Conservation (phyloP, 225 moss, liverwort and hornwort genomes). For the Antitrichia curtipendula region DNA sequence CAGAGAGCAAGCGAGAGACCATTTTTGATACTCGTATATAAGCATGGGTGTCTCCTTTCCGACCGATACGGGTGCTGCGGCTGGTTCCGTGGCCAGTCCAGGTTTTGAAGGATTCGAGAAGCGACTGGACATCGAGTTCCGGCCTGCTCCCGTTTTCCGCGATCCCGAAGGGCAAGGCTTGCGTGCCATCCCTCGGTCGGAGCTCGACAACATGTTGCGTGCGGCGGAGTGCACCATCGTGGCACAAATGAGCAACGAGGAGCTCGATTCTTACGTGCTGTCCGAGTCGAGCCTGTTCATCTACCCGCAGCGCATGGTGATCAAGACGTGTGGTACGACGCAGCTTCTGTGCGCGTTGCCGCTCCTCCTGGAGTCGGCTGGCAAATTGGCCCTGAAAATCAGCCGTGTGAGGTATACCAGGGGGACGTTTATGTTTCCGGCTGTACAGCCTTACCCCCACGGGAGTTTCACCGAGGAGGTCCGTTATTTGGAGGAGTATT, state of each 20-base stretch:
- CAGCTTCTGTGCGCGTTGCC: slow-evolving; percentile 58
- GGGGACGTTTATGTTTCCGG: slow-evolving; percentile 91
- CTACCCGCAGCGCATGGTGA: slow-evolving; percentile 41
- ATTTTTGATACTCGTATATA: neutral
- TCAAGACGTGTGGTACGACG: slow-evolving; percentile 91
- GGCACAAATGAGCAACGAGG: slow-evolving; percentile 53
- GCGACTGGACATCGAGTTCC: slow-evolving; percentile 71
- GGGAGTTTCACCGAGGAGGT: slow-evolving; percentile 85
- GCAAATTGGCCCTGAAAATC: slow-evolving; percentile 39
- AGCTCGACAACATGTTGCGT: slow-evolving; percentile 62
- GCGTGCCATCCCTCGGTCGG: slow-evolving; percentile 39
- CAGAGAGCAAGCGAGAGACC: neutral
- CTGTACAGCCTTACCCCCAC: slow-evolving; percentile 68
- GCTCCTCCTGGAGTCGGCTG: slow-evolving; percentile 31
- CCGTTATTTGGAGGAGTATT: slow-evolving; percentile 58
- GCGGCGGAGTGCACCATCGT: slow-evolving; percentile 91
- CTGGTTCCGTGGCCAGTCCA: slow-evolving; percentile 16
- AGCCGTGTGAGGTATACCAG: slow-evolving; percentile 67
- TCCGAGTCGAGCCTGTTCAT: slow-evolving; percentile 93
- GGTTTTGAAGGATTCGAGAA: slow-evolving; percentile 97
- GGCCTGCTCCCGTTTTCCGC: slow-evolving; percentile 57
- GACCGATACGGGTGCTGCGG: neutral
- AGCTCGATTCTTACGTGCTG: slow-evolving; percentile 76
- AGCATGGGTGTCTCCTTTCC: neutral
- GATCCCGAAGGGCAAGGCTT: slow-evolving; percentile 66